These are phyloP conservation scores for Colletotrichum salicis DNA, from an alignment of 2,329 filamentous ascomycete species.

Conservation along the genomic window DNA sequence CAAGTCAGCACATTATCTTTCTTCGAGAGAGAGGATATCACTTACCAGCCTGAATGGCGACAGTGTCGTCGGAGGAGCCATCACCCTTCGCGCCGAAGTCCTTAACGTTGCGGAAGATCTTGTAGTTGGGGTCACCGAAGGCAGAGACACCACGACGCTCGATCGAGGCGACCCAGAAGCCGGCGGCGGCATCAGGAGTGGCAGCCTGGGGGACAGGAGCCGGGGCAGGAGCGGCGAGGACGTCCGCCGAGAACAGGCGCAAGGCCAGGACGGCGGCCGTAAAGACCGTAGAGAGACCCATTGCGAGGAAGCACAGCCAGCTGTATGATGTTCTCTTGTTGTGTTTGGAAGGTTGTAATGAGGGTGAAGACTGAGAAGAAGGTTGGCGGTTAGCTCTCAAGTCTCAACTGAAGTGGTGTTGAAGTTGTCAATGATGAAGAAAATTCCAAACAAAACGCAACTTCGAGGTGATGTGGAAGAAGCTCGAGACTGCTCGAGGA, in stretches of 20 bases:
- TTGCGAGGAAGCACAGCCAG: slow-evolving; percentile 51
- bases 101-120: slow-evolving; percentile 81
- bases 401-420: slow-evolving; percentile 10
- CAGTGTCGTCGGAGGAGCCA: slow-evolving; percentile 82
- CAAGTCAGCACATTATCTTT: not conserved
- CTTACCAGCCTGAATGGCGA: slow-evolving; percentile 79
- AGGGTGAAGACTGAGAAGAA: slow-evolving; percentile 10
- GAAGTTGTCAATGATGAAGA: slow-evolving; percentile 7
- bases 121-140: slow-evolving; percentile 70
- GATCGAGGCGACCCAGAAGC: slow-evolving; percentile 80
- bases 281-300: slow-evolving; percentile 56
- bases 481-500: slow-evolving; percentile 26
- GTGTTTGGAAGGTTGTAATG: slow-evolving; percentile 17
- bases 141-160: slow-evolving; percentile 75
- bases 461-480: slow-evolving; percentile 6
- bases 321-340: slow-evolving; percentile 38
- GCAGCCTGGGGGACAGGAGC: slow-evolving; percentile 34
- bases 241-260: slow-evolving; percentile 51
- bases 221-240: slow-evolving; percentile 47
- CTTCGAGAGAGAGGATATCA: no score
- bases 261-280: slow-evolving; percentile 56
- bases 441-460: not conserved
- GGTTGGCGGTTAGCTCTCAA: slow-evolving; percentile 5
- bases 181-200: slow-evolving; percentile 47
- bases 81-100: slow-evolving; percentile 79